phyloP scores from a whole-genome alignment of 371 early-diverging fungal species.

The Dichotomocladium elegans region DNA sequence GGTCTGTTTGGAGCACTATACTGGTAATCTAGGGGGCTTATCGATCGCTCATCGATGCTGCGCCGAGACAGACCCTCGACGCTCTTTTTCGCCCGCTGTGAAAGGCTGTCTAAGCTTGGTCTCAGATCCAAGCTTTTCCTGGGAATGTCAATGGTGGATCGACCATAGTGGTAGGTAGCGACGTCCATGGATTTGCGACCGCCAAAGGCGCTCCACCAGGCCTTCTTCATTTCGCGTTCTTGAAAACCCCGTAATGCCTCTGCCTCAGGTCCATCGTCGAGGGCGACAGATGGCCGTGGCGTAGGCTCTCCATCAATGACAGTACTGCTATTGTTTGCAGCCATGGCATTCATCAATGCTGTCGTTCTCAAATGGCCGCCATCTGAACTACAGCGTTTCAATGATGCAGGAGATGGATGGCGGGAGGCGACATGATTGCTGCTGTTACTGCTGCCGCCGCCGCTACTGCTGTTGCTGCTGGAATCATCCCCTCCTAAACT shows the following conservation, averaged over 20 bases:
- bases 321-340: slow-evolving; percentile 16
- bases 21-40: slow-evolving; percentile 10
- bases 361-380: slow-evolving; percentile 36
- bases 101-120: slow-evolving; percentile 25
- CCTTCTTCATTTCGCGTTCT: slow-evolving; percentile 27
- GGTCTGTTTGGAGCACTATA: slow-evolving; percentile 7
- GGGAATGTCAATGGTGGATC: slow-evolving; percentile 13
- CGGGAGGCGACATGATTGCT: not conserved
- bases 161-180: slow-evolving; percentile 10
- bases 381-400: slow-evolving; percentile 42
- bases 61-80: slow-evolving; percentile 14
- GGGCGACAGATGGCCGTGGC: slow-evolving; percentile 19
- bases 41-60: slow-evolving; percentile 13
- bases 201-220: slow-evolving; percentile 33
- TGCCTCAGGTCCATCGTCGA: slow-evolving; percentile 25
- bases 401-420: not conserved
- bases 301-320: slow-evolving; percentile 13
- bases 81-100: slow-evolving; percentile 21
- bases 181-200: slow-evolving; percentile 27
- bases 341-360: slow-evolving; percentile 38
- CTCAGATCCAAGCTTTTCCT: slow-evolving; percentile 31
- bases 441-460: not conserved
- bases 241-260: slow-evolving; percentile 26
- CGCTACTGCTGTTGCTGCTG: slow-evolving; percentile 9
- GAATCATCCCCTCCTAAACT: too few species aligned